Base-by-base conservation (phyloP, 805 yeast species). In the Candida saitoana region DNA sequence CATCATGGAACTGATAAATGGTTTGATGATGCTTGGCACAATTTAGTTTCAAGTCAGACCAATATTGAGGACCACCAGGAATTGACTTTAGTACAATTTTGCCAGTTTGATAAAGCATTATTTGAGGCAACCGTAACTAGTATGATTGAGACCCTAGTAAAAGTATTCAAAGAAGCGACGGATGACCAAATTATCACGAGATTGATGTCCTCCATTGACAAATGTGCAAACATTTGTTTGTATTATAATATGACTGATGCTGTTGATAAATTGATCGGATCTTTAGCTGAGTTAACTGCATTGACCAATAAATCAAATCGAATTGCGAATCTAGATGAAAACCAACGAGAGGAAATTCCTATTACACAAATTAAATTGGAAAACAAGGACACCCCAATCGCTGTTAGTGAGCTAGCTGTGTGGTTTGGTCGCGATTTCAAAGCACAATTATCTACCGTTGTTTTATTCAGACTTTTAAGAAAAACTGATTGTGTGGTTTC, bases 1-100 rank as follows among this genome's bases (percentile, higher is more conserved):
- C 97, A 91, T 52, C 95, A 88, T 57, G 93, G 91, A 12, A 87
- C 89, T 8, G 86, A 88, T 16, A 88, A 85, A 57, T 84, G 96
- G 82, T 91, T 90, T 62, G 97, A 90, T 56, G 91, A 86, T 55
- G 72, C 68, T 22, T 86, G 95, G 95, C 82, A 82, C 50, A 80
- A 83, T 44, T 59, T 85, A 46, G 76, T 86, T 34, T 71, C 77
- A 1, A 73, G 76, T 19, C 77, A 72, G 45, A 68, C 50, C 29
- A 46, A 64, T 65, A 16, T 59, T 65, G 56, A 59, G 4, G 44
- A 48, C 9, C 49, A 45, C 5, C 49, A 48, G 22, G 25, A 38
- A 5, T 34, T 34, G n/a, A 36, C 37, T 12, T 24, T 32, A 11
- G 20, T 40, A 12, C 39, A 45, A 37, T 25, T 64, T 5, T 57